Evolutionary conservation across 306 rosid genomes (phyloP).

Genomic region (Coriaria nepalensis): DNA sequence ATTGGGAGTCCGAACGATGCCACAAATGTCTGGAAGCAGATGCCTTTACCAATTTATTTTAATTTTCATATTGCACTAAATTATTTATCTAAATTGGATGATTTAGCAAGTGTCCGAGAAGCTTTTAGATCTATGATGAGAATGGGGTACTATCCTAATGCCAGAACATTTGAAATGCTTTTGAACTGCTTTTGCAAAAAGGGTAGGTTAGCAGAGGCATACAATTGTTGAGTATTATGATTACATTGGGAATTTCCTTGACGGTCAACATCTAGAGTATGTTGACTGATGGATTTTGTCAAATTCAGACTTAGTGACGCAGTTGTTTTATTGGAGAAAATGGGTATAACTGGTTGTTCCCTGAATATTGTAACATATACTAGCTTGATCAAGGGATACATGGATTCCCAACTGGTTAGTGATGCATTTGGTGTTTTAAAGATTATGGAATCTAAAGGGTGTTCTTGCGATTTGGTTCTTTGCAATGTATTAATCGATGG

Average conservation of each 20-base stretch:
- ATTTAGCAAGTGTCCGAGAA: constrained; percentile 13
- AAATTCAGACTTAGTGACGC: constrained; percentile 30
- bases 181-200: constrained; percentile 38
- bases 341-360: constrained; percentile 27
- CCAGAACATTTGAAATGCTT: constrained; percentile 29
- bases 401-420: constrained; percentile 27
- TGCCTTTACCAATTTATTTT: constrained; percentile 30
- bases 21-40: constrained; percentile 23
- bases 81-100: constrained; percentile 29
- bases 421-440: constrained; percentile 29
- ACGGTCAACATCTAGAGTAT: constrained; percentile 34
- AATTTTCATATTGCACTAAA: constrained; percentile 34
- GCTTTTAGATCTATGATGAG: constrained; percentile 30
- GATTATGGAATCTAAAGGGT: constrained; percentile 26
- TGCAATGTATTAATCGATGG: constrained; percentile 48
- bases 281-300: constrained; percentile 30
- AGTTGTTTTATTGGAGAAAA: constrained; percentile 20
- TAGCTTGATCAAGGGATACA: constrained; percentile 37
- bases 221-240: constrained; percentile 45
- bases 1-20: constrained; percentile 22
- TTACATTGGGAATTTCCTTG: constrained; percentile 24
- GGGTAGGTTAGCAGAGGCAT: constrained; percentile 27
- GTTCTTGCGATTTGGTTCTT: constrained; percentile 34
- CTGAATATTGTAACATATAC: constrained; percentile 50
- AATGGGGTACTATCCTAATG: constrained; percentile 28